Percentiles rank a stretch among this genome's conserved stretches.
Conservation (phyloP, 2,329 filamentous ascomycete species). For the Grosmannia huntii region DNA sequence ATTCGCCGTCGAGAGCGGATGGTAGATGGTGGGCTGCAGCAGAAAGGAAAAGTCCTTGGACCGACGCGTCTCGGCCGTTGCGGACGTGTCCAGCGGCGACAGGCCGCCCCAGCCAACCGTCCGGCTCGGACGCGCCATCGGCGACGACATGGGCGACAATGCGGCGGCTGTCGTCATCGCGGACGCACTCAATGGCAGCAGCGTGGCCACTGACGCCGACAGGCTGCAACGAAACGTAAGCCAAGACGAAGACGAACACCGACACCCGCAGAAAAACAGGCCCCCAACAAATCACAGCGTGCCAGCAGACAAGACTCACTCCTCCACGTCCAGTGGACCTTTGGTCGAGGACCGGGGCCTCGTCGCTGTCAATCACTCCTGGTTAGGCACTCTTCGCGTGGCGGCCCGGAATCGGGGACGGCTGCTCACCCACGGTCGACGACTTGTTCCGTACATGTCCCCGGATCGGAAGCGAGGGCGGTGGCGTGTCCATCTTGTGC, state of each 20-base stretch:
- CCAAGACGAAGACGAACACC: too few relatives aligned
- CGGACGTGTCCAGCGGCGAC: constrained; percentile 1
- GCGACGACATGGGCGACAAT: background rate
- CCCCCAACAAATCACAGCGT: background rate
- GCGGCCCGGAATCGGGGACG: background rate
- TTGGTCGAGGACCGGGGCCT: constrained; percentile 58
- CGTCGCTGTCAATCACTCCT: constrained; percentile 26
- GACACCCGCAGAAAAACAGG: background rate
- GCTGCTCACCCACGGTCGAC: constrained; percentile 22
- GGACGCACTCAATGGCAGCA: constrained; percentile 7
- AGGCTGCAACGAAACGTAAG: constrained; percentile 6
- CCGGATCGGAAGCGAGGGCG: constrained; percentile 3
- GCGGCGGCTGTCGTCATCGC: constrained; percentile 7
- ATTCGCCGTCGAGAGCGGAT: constrained; percentile 55
- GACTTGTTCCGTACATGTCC: constrained; percentile 26
- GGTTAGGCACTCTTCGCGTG: background rate
- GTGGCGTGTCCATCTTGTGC: background rate
- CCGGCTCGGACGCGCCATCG: too few relatives aligned
- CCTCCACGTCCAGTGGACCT: constrained; percentile 63
- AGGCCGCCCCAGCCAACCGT: too few relatives aligned
- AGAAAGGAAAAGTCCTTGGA: constrained; percentile 68
- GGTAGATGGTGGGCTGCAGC: constrained; percentile 69
- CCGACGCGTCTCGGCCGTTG: background rate
- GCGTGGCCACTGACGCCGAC: constrained; percentile 11
- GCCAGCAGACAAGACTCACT: constrained; percentile 38